Conservation (phyloP, 176 grass and related monocot species). For the Urochloa ruziziensis region DNA sequence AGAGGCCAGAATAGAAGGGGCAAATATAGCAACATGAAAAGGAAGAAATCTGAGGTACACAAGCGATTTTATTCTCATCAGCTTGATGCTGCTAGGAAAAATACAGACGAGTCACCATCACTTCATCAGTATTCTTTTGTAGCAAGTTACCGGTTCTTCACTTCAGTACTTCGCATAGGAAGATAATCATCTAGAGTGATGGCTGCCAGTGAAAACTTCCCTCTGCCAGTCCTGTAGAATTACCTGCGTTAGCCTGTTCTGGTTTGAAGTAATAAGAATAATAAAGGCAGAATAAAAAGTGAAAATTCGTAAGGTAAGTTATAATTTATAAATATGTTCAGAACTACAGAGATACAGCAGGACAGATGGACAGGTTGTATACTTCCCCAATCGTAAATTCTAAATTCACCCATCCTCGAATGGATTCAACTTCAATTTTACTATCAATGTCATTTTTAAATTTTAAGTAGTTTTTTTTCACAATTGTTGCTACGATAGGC, state of each 20-base stretch:
- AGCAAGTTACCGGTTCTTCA: conserved; percentile 66
- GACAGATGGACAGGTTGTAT: not conserved
- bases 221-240: conserved; percentile 55
- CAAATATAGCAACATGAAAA: not conserved
- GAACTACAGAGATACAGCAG: not conserved
- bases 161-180: conserved; percentile 90
- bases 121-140: not conserved
- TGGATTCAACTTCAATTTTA: not conserved
- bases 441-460: not conserved
- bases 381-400: not conserved
- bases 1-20: not conserved
- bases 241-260: not conserved
- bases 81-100: not conserved
- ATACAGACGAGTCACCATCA: not conserved
- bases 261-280: not conserved
- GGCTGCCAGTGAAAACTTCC: conserved; percentile 44
- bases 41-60: not conserved
- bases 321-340: not conserved
- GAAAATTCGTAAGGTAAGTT: not conserved
- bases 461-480: not conserved
- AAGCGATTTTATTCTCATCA: not conserved
- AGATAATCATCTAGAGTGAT: conserved; percentile 67
- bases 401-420: not conserved
- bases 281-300: not conserved
- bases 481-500: not conserved